phyloP scores from a whole-genome alignment of 768 basidiomycete genomes.

The Paxillus rubicundulus region DNA sequence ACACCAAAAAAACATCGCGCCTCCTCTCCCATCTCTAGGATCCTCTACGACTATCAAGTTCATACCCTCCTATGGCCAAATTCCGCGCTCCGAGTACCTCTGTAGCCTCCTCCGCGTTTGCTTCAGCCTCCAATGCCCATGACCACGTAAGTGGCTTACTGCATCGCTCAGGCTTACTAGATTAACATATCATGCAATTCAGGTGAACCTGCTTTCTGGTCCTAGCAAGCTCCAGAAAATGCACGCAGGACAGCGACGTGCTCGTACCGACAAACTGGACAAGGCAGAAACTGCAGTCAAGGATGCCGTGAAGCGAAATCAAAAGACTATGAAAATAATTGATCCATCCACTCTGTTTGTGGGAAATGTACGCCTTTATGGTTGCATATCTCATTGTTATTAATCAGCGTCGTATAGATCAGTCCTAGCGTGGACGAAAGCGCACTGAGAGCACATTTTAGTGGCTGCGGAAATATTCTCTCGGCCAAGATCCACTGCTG shows the following conservation, averaged over 20 bases:
- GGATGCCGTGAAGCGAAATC: conserved; percentile 16
- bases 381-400: neutral
- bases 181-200: neutral
- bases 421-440: conserved; percentile 29
- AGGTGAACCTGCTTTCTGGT: neutral
- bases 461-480: conserved; percentile 22
- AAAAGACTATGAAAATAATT: conserved; percentile 4
- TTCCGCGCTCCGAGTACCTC: conserved; percentile 22
- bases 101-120: conserved; percentile 1
- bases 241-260: conserved; percentile 4
- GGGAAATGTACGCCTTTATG: conserved; percentile 53
- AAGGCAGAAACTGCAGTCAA: conserved; percentile 17
- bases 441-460: conserved; percentile 21
- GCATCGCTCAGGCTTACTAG: neutral
- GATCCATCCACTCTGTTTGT: conserved; percentile 46
- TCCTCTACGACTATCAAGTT: neutral
- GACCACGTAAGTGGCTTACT: conserved; percentile 7
- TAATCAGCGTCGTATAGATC: conserved; percentile 25
- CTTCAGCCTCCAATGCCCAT: neutral
- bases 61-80: conserved; percentile 11
- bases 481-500: conserved; percentile 29
- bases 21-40: neutral
- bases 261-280: conserved; percentile 10
- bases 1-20: neutral
- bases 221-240: conserved; percentile 8